phyloP scores from a whole-genome alignment of 768 basidiomycete genomes.

The Agaricus bisporus region DNA sequence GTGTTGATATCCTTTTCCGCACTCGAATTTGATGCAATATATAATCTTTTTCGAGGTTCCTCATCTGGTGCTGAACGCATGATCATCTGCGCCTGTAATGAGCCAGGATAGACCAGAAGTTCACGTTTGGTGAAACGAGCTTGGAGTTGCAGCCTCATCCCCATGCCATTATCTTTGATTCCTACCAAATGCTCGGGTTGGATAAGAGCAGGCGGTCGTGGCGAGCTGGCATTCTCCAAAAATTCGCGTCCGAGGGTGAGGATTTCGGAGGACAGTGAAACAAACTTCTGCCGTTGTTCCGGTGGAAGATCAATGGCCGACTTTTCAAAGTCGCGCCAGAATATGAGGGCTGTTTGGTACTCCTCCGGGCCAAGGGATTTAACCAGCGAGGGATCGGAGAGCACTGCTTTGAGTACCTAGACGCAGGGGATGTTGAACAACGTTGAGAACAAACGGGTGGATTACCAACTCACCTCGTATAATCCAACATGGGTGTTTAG shows the following conservation, averaged over 20 bases:
- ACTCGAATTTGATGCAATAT: constrained; percentile 77
- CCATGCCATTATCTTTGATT: constrained; percentile 73
- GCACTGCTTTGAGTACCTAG: constrained; percentile 66
- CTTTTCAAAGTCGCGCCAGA: constrained; percentile 96
- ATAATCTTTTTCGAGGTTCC: constrained; percentile 75
- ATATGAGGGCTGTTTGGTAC: constrained; percentile 84
- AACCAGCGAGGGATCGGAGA: constrained; percentile 63
- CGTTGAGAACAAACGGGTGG: not conserved
- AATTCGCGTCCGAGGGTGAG: constrained; percentile 84
- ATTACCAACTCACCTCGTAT: constrained; percentile 61
- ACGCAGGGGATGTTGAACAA: constrained; percentile 12
- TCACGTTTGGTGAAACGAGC: constrained; percentile 72
- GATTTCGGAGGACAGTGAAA: constrained; percentile 86
- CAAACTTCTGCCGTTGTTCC: constrained; percentile 71
- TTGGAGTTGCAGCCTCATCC: constrained; percentile 64
- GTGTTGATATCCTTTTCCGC: constrained; percentile 67
- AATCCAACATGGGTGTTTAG: constrained; percentile 91
- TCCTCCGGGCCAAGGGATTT: constrained; percentile 67
- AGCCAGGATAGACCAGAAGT: constrained; percentile 77
- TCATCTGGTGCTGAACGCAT: constrained; percentile 84
- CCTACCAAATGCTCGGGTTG: constrained; percentile 66
- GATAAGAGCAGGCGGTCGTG: constrained; percentile 63
- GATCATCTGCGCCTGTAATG: constrained; percentile 89
- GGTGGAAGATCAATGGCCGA: constrained; percentile 90
- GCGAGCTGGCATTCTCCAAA: constrained; percentile 56